These are phyloP conservation scores for Hemisphaericaspora xylofermentans DNA, from an alignment of 1,139 yeast species.

Conservation along the genomic window DNA sequence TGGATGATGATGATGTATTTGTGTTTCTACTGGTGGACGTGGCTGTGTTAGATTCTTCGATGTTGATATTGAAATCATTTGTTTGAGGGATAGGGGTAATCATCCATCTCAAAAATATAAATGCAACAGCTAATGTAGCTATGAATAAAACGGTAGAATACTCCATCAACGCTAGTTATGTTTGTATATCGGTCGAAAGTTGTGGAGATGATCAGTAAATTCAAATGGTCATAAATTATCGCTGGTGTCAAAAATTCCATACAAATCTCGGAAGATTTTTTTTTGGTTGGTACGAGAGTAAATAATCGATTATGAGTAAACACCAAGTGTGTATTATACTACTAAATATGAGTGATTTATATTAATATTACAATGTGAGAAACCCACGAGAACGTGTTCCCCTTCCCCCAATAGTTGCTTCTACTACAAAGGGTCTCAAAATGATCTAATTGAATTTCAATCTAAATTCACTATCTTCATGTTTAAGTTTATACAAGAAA, in stretches of 20 bases:
- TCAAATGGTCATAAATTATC: too few species aligned
- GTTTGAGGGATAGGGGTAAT: conserved; percentile 52
- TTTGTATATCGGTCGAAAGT: too few species aligned
- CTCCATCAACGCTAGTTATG: too few species aligned
- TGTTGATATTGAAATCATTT: conserved; percentile 22
- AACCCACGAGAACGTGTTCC: too few species aligned
- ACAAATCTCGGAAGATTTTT: not conserved
- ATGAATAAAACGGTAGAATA: conserved; percentile 52
- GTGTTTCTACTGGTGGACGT: conserved; percentile 5
- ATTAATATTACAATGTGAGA: too few species aligned
- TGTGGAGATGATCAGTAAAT: not conserved
- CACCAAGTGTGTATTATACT: too few species aligned
- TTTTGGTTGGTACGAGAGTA: not conserved
- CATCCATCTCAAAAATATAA: conserved; percentile 61
- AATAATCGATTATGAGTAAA: too few species aligned
- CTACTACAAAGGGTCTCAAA: too few species aligned
- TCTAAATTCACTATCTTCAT: conserved; percentile 55
- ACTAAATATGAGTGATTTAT: too few species aligned
- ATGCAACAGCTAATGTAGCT: conserved; percentile 49
- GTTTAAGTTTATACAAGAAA: conserved; percentile 71
- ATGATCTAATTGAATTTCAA: conserved; percentile 24
- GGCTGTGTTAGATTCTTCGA: conserved; percentile 8
- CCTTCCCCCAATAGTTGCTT: too few species aligned
- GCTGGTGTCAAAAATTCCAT: not conserved
- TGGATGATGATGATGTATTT: conserved; percentile 3